Percentiles rank a stretch among this genome's conserved stretches.
Evolutionary conservation across 257 asterid species (phyloP).

Genomic region (Solanum etuberosum): DNA sequence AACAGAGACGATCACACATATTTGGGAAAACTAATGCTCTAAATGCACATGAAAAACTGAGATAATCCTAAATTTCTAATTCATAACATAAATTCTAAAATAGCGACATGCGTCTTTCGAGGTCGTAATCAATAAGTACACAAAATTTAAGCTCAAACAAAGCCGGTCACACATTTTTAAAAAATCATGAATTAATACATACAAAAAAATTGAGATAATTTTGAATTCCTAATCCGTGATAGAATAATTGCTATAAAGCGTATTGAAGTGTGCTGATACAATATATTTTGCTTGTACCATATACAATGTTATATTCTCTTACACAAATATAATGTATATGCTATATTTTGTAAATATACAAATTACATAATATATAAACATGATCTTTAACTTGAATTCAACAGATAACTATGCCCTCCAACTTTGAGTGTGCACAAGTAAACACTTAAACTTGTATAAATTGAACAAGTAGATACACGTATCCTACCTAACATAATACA

Average conservation of each 20-base stretch:
- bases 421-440: too few relatives aligned
- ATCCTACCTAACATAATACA: too few relatives aligned
- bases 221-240: neutral
- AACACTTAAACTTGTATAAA: too few relatives aligned
- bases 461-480: too few relatives aligned
- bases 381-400: accelerated
- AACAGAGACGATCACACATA: neutral
- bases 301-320: neutral
- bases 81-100: neutral
- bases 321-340: neutral
- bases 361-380: too few relatives aligned
- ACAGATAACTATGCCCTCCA: accelerated
- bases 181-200: too few relatives aligned
- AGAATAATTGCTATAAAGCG: neutral
- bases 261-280: neutral
- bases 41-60: neutral
- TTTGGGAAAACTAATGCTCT: neutral
- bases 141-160: neutral
- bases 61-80: too few relatives aligned
- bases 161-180: neutral
- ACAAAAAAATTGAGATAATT: neutral
- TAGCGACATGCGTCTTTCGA: neutral
- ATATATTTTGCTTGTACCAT: neutral
- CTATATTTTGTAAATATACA: neutral
- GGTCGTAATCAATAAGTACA: neutral